Base-by-base conservation (phyloP, 75 land plant species). In the Sequoiadendron giganteum region DNA sequence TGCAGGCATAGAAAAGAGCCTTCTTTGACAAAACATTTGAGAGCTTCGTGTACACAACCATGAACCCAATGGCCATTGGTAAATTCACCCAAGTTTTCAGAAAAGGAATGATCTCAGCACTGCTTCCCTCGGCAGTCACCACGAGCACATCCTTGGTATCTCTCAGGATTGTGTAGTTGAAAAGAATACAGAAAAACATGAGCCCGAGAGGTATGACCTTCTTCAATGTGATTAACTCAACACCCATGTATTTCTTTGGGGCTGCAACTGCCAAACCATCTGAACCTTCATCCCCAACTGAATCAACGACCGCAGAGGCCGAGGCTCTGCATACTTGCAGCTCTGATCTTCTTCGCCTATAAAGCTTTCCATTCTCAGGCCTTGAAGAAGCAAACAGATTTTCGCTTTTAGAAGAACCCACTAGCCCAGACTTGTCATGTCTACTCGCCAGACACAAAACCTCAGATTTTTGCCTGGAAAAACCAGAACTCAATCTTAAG, bases 61-160 rank as follows among this genome's bases (percentile, higher is more conserved):
- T 98, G 90, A 98, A 98, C 36, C 99, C 99, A 86, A 98, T 89
- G 34, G 99, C 99, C 99, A 97, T 96, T 54, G 99, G 99, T 89
- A 98, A 87, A 86, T 98, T 97, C 79, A 98, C 99, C 99, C 99
- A 98, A 30, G 99, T 98, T 90, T 98, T 98, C 86, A 98, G 86
- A 72, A 98, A 98, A 15, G 99, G 99, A 47, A 98, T 98, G 85
- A 98, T 98, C 93, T 98, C 99, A 2, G 99, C 99, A 87, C 99
- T 96, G 86, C 99, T 97, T 25, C 99, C 99, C 85, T 94, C 92
- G 19, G 99, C 99, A 38, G 99, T 97, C 85, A 98, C 99, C 85
- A 98, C 99, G 88, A 98, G 88, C 87, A 98, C 99, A 90, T 98
- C 99, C 94, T 98, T 98, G 72, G 99, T 98, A 81, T 97, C 99